phyloP scores from a whole-genome alignment of 345 rosid species.

The Pelargonium nanum region DNA sequence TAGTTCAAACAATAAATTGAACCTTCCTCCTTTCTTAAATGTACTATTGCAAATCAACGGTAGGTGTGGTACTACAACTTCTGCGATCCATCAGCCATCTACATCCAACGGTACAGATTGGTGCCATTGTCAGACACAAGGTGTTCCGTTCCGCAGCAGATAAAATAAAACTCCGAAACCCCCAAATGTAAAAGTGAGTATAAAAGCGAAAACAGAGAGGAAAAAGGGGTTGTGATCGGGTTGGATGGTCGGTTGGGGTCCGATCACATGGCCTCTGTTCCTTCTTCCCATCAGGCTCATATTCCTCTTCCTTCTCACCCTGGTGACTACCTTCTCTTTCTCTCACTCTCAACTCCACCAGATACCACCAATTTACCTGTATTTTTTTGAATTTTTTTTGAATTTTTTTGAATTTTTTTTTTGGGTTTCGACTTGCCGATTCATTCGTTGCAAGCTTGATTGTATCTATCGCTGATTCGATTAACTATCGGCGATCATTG shows the following conservation, averaged over 20 bases:
- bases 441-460: neutral
- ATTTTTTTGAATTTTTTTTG: neutral
- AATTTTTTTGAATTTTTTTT: neutral
- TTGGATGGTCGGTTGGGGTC: constrained; percentile 26
- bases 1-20: too few species aligned
- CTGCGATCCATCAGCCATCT: too few species aligned
- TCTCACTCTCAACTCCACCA: neutral
- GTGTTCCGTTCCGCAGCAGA: constrained; percentile 1
- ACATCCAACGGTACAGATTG: too few species aligned
- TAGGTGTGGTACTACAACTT: too few species aligned
- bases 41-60: too few species aligned
- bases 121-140: too few species aligned
- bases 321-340: constrained; percentile 15
- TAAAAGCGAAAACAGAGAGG: neutral
- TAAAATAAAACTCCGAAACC: too few species aligned
- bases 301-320: constrained; percentile 42
- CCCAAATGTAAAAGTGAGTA: too few species aligned
- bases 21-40: too few species aligned
- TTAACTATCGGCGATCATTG: neutral
- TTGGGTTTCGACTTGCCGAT: neutral
- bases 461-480: neutral
- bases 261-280: constrained; percentile 49
- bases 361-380: neutral
- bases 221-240: constrained; percentile 1
- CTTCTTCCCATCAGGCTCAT: constrained; percentile 40